phyloP scores from a whole-genome alignment of 2,329 filamentous ascomycete genomes.

The Phyllosticta citrichinensis region DNA sequence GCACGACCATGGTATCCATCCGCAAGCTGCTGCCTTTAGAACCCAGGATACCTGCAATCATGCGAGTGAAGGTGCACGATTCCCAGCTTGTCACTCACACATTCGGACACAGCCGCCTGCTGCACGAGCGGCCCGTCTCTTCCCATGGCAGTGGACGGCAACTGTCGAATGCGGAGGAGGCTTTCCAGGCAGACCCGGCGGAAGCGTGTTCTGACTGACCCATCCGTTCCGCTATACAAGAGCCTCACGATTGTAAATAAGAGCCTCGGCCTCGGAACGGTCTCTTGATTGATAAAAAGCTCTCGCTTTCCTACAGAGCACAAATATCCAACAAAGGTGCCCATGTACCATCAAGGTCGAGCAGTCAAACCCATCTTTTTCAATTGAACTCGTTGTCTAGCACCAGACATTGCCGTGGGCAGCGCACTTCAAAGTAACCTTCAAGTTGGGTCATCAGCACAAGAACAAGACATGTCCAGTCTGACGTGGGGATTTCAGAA shows the following conservation, averaged over 20 bases:
- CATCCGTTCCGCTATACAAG: background rate
- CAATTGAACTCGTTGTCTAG: background rate
- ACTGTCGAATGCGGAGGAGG: background rate
- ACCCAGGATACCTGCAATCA: background rate
- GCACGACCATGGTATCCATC: background rate
- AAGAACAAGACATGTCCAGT: background rate
- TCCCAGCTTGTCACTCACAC: background rate
- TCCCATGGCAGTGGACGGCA: background rate
- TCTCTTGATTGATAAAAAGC: background rate
- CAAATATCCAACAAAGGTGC: background rate
- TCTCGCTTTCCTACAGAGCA: background rate
- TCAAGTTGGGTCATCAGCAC: background rate
- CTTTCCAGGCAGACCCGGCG: background rate
- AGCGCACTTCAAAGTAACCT: background rate
- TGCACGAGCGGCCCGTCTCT: background rate
- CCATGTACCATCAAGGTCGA: background rate
- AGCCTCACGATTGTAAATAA: background rate
- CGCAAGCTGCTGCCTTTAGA: background rate
- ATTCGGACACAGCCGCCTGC: background rate
- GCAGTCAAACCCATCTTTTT: background rate
- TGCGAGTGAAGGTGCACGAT: background rate
- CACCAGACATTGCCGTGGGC: background rate
- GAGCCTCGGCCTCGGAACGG: background rate
- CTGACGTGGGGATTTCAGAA: background rate
- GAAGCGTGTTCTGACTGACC: background rate